Evolutionary conservation across 2,329 filamentous ascomycete species (phyloP).

Genomic region (Fusarium sp.): DNA sequence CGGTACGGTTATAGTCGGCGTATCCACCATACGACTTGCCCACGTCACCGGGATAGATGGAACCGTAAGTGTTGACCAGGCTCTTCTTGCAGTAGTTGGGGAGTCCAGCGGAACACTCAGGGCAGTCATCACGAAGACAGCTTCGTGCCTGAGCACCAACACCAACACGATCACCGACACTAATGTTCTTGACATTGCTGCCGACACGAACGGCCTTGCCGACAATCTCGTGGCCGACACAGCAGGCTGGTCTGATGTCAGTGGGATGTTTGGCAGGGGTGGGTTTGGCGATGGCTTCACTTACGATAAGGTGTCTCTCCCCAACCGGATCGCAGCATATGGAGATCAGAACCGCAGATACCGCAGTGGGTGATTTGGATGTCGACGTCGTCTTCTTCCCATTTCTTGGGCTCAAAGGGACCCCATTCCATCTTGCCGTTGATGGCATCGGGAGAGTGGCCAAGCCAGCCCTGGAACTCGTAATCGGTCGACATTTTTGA

Average conservation of each 20-base stretch:
- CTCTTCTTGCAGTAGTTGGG: constrained; percentile 52
- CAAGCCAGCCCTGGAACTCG: constrained; percentile 63
- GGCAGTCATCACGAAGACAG: constrained; percentile 57
- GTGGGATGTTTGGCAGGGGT: background rate
- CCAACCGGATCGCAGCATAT: constrained; percentile 64
- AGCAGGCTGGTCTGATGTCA: constrained; percentile 51
- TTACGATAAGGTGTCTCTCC: constrained; percentile 51
- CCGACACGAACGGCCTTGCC: constrained; percentile 64
- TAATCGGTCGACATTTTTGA: constrained; percentile 49
- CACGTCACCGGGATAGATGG: constrained; percentile 57
- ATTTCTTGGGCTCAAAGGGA: constrained; percentile 66
- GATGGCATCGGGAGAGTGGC: constrained; percentile 50
- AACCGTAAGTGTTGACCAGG: constrained; percentile 61
- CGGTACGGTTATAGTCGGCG: constrained; percentile 45
- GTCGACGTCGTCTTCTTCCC: constrained; percentile 69
- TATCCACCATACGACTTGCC: constrained; percentile 57
- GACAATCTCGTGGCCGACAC: constrained; percentile 71
- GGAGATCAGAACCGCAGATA: constrained; percentile 67
- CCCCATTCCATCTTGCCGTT: constrained; percentile 62
- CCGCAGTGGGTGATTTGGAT: constrained; percentile 70
- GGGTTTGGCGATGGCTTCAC: constrained; percentile 20
- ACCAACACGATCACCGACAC: constrained; percentile 68
- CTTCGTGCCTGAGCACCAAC: constrained; percentile 66
- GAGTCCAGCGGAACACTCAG: constrained; percentile 52
- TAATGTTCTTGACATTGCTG: constrained; percentile 56